Percentiles rank a stretch among this genome's conserved stretches.
Conservation (phyloP, 305 asterid species). For the Ilex paraguariensis region DNA sequence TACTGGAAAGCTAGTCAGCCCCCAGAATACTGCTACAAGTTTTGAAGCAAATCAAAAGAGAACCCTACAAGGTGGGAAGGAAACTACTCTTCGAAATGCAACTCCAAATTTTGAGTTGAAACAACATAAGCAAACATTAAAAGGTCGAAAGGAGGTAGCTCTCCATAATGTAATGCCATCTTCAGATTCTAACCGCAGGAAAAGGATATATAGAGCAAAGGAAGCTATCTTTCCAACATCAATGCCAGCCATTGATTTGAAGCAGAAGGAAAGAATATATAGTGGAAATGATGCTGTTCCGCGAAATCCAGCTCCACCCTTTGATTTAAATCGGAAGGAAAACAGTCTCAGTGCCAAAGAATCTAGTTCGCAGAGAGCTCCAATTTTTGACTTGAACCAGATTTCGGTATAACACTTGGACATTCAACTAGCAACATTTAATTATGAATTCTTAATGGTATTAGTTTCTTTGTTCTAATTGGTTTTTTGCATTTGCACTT, state of each 20-base stretch:
- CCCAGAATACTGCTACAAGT: conserved; percentile 14
- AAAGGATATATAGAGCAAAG: no score
- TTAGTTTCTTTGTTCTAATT: neutral
- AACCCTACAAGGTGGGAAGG: conserved; percentile 25
- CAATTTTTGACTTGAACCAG: conserved; percentile 76
- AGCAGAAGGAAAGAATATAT: conserved; percentile 32
- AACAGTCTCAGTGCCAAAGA: conserved; percentile 36
- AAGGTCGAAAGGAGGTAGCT: no score
- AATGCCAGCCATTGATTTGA: conserved; percentile 24
- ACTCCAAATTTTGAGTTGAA: no score
- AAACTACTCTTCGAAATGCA: conserved; percentile 14
- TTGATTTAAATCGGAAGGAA: conserved; percentile 58
- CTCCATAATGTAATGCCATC: no score
- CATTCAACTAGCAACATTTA: no score
- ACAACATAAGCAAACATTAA: no score
- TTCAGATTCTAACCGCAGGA: no score
- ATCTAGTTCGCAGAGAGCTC: conserved; percentile 42
- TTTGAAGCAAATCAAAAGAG: conserved; percentile 24
- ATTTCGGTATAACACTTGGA: conserved; percentile 50
- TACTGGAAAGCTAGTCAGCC: conserved; percentile 28
- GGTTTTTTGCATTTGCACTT: conserved; percentile 1
- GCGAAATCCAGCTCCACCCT: conserved; percentile 11
- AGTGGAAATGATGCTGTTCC: conserved; percentile 26
- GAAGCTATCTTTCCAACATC: neutral
- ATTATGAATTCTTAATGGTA: no score